Percentiles rank a stretch among this genome's conserved stretches.
phyloP scores from a whole-genome alignment of 331 rosid genomes.

The Quercus lobata region DNA sequence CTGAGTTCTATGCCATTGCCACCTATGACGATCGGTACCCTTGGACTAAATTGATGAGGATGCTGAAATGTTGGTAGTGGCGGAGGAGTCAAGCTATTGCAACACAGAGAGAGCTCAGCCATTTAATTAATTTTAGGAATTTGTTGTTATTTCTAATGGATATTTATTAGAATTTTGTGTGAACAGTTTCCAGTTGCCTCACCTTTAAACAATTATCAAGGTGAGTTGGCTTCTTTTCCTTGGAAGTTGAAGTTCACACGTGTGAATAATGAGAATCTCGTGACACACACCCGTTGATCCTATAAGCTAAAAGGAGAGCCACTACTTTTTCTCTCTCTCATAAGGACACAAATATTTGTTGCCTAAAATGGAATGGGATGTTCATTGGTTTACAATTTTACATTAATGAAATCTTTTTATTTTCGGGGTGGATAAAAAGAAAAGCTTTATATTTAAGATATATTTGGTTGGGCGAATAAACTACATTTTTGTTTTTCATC shows the following conservation, averaged over 20 bases:
- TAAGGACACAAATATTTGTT: background rate
- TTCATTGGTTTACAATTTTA: too few relatives aligned
- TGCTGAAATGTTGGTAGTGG: background rate
- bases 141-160: background rate
- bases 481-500: too few relatives aligned
- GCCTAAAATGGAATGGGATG: too few relatives aligned
- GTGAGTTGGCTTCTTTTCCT: background rate
- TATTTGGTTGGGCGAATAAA: too few relatives aligned
- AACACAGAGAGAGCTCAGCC: conserved; percentile 9
- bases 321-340: background rate
- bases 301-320: background rate
- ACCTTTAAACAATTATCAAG: background rate
- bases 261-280: background rate
- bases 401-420: too few relatives aligned
- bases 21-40: background rate
- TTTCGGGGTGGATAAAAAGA: too few relatives aligned
- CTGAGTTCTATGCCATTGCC: background rate
- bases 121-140: background rate
- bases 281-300: background rate
- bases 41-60: background rate
- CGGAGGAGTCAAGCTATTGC: conserved; percentile 12
- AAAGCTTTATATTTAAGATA: too few relatives aligned
- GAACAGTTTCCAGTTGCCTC: background rate
- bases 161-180: background rate
- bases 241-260: background rate